Conservation (phyloP, 2,329 filamentous ascomycete genomes). For the Alternaria brassicae region DNA sequence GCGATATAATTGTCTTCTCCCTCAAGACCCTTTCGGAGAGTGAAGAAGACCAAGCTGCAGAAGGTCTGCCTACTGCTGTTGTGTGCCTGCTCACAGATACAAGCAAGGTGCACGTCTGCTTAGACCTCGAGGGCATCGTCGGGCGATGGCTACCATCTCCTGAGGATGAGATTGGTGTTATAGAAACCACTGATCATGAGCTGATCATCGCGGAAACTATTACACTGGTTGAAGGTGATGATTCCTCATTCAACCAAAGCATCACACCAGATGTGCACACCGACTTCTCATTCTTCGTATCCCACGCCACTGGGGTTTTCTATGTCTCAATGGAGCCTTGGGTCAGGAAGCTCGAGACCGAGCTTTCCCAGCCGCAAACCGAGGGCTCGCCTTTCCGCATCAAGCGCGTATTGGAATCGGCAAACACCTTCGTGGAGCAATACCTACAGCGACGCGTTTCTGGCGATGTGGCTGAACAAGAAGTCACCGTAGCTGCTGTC, state of each 20-base stretch:
- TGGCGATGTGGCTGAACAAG: slow-evolving; percentile 27
- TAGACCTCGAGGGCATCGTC: slow-evolving; percentile 68
- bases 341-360: slow-evolving; percentile 63
- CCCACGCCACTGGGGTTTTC: slow-evolving; percentile 61
- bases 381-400: slow-evolving; percentile 64
- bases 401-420: slow-evolving; percentile 61
- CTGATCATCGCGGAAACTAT: slow-evolving; percentile 54
- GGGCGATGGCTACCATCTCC: slow-evolving; percentile 67
- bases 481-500: slow-evolving; percentile 58
- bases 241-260: slow-evolving; percentile 56
- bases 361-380: slow-evolving; percentile 60
- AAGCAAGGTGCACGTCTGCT: slow-evolving; percentile 64
- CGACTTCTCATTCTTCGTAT: slow-evolving; percentile 66
- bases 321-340: slow-evolving; percentile 64
- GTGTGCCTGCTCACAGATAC: slow-evolving; percentile 65
- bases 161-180: slow-evolving; percentile 30
- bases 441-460: slow-evolving; percentile 51
- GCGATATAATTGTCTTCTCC: slow-evolving; percentile 66
- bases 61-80: slow-evolving; percentile 63
- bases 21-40: slow-evolving; percentile 59
- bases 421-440: slow-evolving; percentile 57
- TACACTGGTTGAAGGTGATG: slow-evolving; percentile 31
- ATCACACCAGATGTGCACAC: slow-evolving; percentile 64
- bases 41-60: slow-evolving; percentile 56
- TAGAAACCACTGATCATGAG: slow-evolving; percentile 34